A percentile compares a stretch with the other conserved stretches of the same genome.
Conservation (phyloP, 2,329 filamentous ascomycete genomes). For the Colletotrichum sp. region DNA sequence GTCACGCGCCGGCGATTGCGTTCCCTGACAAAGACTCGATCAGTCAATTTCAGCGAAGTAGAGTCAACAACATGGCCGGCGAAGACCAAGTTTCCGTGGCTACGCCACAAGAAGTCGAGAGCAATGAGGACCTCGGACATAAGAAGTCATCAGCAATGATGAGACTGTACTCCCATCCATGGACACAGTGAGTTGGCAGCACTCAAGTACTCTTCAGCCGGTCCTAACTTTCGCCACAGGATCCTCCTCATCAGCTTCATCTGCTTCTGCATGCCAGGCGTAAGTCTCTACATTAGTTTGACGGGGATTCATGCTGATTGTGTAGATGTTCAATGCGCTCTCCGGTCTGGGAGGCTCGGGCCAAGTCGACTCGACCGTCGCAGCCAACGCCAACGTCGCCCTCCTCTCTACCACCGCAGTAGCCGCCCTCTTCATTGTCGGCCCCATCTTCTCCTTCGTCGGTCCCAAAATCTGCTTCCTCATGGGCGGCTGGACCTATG, state of each 20-base stretch:
- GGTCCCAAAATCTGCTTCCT: slow-evolving; percentile 47
- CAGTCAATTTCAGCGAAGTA: not conserved
- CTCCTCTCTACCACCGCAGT: slow-evolving; percentile 45
- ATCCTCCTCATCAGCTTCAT: slow-evolving; percentile 53
- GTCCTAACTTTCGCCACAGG: not conserved
- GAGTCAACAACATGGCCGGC: not conserved
- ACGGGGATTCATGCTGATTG: not conserved
- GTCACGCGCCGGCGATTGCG: not conserved
- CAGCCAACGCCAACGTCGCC: slow-evolving; percentile 51
- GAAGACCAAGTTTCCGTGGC: not conserved
- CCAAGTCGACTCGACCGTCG: slow-evolving; percentile 48
- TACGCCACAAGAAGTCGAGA: not conserved
- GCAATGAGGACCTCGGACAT: not conserved
- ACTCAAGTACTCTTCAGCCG: too few relatives aligned
- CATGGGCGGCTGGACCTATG: slow-evolving; percentile 50
- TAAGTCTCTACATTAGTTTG: slow-evolving; percentile 27
- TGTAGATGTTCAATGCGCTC: slow-evolving; percentile 53
- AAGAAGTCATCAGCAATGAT: slow-evolving; percentile 23
- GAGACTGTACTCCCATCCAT: slow-evolving; percentile 44
- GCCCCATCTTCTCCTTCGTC: slow-evolving; percentile 46
- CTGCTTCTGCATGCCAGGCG: slow-evolving; percentile 52
- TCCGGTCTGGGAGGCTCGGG: slow-evolving; percentile 49
- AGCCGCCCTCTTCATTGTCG: slow-evolving; percentile 48
- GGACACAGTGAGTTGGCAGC: slow-evolving; percentile 39
- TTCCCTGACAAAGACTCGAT: not conserved